Percentiles rank a stretch among this genome's conserved stretches.
Conservation (phyloP, 2,329 filamentous ascomycete genomes). For the Pseudocercospora fijiensis region DNA sequence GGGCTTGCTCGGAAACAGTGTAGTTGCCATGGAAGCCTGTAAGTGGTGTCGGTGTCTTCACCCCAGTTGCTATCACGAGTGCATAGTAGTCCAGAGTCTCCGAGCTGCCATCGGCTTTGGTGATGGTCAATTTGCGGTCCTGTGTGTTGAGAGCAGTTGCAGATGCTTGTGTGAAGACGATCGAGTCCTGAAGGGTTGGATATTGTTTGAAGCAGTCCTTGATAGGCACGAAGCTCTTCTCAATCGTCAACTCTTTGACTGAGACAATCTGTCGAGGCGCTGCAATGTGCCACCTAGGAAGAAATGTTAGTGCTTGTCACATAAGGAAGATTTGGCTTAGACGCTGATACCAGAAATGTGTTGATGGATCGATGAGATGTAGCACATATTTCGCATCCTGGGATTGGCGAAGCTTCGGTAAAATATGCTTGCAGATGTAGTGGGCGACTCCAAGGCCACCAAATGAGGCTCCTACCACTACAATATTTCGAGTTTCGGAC, state of each 20-base stretch:
- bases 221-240: constrained; percentile 53
- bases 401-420: constrained; percentile 42
- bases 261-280: constrained; percentile 56
- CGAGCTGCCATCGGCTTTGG: constrained; percentile 33
- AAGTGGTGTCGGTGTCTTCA: constrained; percentile 47
- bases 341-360: constrained; percentile 54
- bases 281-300: constrained; percentile 47
- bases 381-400: constrained; percentile 49
- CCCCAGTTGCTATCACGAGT: constrained; percentile 58
- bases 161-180: constrained; percentile 50
- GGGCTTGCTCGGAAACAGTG: constrained; percentile 33
- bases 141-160: constrained; percentile 50
- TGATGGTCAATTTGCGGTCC: constrained; percentile 47
- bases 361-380: constrained; percentile 55
- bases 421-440: constrained; percentile 54
- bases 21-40: constrained; percentile 46
- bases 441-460: constrained; percentile 54
- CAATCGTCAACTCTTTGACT: constrained; percentile 47
- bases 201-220: constrained; percentile 54
- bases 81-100: constrained; percentile 51
- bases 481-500: constrained; percentile 45
- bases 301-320: background rate
- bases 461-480: constrained; percentile 57
- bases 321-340: too few species aligned
- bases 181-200: constrained; percentile 38